Evolutionary conservation across 73 alveolate genomes (phyloP).

Genomic region (Blepharisma stoltei): DNA sequence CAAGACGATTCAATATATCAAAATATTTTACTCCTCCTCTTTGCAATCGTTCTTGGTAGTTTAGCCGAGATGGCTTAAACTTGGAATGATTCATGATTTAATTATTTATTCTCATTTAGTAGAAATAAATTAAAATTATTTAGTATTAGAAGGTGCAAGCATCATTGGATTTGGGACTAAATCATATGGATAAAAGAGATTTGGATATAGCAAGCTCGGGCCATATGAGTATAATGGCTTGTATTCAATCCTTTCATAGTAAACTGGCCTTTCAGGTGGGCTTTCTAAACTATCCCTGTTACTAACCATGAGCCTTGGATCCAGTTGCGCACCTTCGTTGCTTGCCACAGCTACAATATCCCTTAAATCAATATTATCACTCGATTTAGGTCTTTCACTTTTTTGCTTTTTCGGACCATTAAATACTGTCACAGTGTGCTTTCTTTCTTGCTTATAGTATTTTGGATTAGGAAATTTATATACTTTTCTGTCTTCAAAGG

Average conservation of each 20-base stretch:
- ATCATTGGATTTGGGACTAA: constrained; percentile 15
- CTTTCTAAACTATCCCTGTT: not conserved
- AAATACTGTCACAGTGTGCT: constrained; percentile 15
- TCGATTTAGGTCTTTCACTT: not conserved
- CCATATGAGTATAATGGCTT: not conserved
- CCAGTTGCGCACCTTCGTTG: not conserved
- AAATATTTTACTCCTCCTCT: too few relatives aligned
- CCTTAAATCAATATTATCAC: not conserved
- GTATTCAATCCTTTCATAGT: constrained; percentile 5
- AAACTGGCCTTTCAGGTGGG: not conserved
- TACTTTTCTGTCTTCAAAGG: not conserved
- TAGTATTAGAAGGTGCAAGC: not conserved
- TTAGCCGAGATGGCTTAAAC: too few relatives aligned
- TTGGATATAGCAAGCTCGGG: constrained; percentile 10
- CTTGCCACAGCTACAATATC: constrained; percentile 18
- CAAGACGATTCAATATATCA: too few relatives aligned
- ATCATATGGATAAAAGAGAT: constrained; percentile 20
- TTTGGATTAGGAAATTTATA: constrained; percentile 1
- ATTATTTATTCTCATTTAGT: too few relatives aligned
- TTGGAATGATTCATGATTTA: too few relatives aligned
- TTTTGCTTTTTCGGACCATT: not conserved
- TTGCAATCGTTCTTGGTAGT: too few relatives aligned
- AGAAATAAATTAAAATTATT: too few relatives aligned
- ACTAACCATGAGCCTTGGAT: not conserved
- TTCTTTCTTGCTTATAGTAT: constrained; percentile 10